phyloP scores from a whole-genome alignment of 2,329 filamentous ascomycete species.

The Trichoderma pleuroti region DNA sequence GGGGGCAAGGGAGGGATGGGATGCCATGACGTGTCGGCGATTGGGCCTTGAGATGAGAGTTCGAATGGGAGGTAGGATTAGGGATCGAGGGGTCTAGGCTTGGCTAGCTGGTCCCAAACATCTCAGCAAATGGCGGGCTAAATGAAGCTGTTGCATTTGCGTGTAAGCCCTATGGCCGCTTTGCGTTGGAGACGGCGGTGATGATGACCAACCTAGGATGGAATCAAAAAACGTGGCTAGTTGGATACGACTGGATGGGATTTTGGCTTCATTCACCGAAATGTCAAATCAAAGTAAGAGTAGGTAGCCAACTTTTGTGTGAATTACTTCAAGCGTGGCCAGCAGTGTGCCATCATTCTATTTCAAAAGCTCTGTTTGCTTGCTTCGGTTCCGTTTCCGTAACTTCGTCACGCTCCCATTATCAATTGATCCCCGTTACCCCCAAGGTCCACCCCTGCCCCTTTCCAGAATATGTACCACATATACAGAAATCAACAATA shows the following conservation, averaged over 20 bases:
- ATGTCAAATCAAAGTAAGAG: neutral
- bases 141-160: neutral
- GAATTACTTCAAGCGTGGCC: constrained; percentile 5
- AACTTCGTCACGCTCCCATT: neutral
- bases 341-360: neutral
- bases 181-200: neutral
- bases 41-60: neutral
- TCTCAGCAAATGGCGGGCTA: neutral
- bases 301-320: neutral
- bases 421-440: neutral
- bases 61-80: neutral
- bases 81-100: too few relatives aligned
- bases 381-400: neutral
- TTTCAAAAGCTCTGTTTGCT: constrained; percentile 13
- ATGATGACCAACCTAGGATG: neutral
- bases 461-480: neutral
- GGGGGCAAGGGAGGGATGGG: neutral
- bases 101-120: neutral
- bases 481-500: neutral
- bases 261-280: neutral
- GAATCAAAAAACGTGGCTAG: neutral
- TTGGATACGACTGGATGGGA: neutral
- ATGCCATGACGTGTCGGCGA: neutral
- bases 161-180: constrained; percentile 1
- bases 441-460: neutral